Conservation (phyloP, 2,329 filamentous ascomycete genomes). For the Colletotrichum tamarilloi region DNA sequence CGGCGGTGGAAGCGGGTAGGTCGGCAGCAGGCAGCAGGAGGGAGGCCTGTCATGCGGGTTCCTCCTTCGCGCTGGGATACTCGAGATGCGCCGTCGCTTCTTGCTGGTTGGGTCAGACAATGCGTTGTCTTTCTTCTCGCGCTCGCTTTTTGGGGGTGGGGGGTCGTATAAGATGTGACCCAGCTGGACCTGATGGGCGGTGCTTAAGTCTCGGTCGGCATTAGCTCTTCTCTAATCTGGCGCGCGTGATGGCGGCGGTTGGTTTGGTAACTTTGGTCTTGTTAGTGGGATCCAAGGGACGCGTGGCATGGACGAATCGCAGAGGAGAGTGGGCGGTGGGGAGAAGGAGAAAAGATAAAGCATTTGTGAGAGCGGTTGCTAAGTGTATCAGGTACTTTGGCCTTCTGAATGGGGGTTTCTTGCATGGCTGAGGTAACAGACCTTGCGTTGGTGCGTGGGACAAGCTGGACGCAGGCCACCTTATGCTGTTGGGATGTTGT, state of each 20-base stretch:
- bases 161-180: not conserved
- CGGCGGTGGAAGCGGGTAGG: constrained; percentile 28
- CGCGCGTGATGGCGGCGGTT: constrained; percentile 8
- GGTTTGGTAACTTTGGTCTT: not conserved
- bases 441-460: not conserved
- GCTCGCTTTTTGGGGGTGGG: not conserved
- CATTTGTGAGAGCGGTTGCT: not conserved
- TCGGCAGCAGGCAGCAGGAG: constrained; percentile 13
- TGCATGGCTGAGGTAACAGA: not conserved
- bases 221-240: constrained; percentile 6
- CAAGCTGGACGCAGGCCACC: not conserved
- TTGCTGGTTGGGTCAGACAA: not conserved
- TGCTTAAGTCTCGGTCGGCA: constrained; percentile 2
- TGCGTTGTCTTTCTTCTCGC: not conserved
- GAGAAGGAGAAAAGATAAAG: not conserved
- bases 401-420: not conserved
- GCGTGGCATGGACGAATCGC: constrained; percentile 8
- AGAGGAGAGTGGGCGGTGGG: not conserved
- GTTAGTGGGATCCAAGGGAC: not conserved
- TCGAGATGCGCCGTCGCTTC: constrained; percentile 4
- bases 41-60: constrained; percentile 19
- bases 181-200: not conserved
- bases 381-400: constrained; percentile 4
- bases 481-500: not conserved
- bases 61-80: not conserved